Base-by-base conservation (phyloP, 331 rosid species). In the Quercus tomentella region DNA sequence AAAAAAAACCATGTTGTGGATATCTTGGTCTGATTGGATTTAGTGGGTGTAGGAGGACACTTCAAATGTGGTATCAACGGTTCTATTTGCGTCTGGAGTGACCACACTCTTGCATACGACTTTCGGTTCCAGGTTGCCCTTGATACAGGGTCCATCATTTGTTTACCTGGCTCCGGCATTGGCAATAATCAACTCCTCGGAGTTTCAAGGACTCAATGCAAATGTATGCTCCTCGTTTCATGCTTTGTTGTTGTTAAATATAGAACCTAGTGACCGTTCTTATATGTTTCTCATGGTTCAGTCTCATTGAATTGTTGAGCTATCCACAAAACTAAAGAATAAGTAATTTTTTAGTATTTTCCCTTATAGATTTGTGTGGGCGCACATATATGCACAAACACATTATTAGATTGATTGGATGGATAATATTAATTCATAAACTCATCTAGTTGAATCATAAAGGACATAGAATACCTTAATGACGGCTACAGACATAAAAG, bases 111-210 rank as follows among this genome's bases (percentile, higher is more conserved):
- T 96, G 94, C 99, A 96, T 74, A 89, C 89, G 26, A 86, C 86
- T 51, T 88, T 96, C 20, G 99, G 99, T 80, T 90, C 99, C 33
- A 91, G 99, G 86, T 89, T 96, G 80, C 97, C 99, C 23, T 88
- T 96, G 91, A 90, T 93, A 82, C 98, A 96, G 76, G 99, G 99
- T 66, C 97, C 99, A 4, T 96, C 99, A 12, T 93, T 93, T 72
- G 97, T 96, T 80, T 96, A 83, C 85, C 80, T 96, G 65, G 98
- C 98, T 25, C 99, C 99, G 0, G 94, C 87, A 8, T 83, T 96
- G 76, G 93, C 89, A 1, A 93, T 96, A 41, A 96, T 96, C 79
- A 96, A 93, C 80, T 93, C 99, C 75, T 85, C 93, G 0, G 98
- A 93, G 82, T 93, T 93, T 82, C 98, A 82, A 87, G 94, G 87